Evolutionary conservation across 1,284 basidiomycete genomes (phyloP).

Genomic region (Ganoderma meredithae): DNA sequence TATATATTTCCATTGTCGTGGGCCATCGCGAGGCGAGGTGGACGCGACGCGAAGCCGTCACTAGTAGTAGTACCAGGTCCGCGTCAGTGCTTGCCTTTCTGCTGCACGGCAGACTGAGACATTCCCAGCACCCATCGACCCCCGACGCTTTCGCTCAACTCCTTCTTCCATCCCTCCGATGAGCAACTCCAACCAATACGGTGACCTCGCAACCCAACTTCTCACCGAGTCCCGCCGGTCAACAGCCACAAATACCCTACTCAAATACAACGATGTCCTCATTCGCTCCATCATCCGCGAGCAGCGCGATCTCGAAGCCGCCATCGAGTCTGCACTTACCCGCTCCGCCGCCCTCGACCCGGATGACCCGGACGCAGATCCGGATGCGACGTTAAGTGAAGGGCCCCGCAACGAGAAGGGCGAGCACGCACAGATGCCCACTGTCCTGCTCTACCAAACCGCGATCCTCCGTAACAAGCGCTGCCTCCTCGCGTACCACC

Average conservation of each 20-base stretch:
- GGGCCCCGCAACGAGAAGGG: slow-evolving; percentile 12
- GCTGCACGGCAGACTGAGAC: too few relatives aligned
- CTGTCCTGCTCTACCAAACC: slow-evolving; percentile 87
- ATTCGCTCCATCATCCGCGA: slow-evolving; percentile 90
- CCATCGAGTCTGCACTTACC: slow-evolving; percentile 54
- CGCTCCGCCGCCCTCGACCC: slow-evolving; percentile 48
- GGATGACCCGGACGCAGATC: slow-evolving; percentile 46
- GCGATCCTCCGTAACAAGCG: slow-evolving; percentile 92
- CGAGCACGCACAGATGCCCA: slow-evolving; percentile 56
- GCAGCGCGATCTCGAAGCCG: slow-evolving; percentile 86
- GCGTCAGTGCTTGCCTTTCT: too few relatives aligned
- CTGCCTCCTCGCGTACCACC: slow-evolving; percentile 91
- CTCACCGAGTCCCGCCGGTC: slow-evolving; percentile 87
- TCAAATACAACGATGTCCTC: slow-evolving; percentile 92
- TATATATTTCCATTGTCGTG: too few relatives aligned
- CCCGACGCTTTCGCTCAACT: neutral
- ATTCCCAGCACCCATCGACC: too few relatives aligned
- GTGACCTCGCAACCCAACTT: slow-evolving; percentile 89
- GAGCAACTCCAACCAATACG: slow-evolving; percentile 60
- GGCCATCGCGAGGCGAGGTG: too few relatives aligned
- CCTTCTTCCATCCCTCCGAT: slow-evolving; percentile 20
- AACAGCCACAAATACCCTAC: slow-evolving; percentile 81
- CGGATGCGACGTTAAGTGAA: slow-evolving; percentile 25
- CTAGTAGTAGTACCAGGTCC: too few relatives aligned
- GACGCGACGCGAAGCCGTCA: too few relatives aligned